Conservation (phyloP, 2,329 filamentous ascomycete species). For the Ceratocystis harringtonii region DNA sequence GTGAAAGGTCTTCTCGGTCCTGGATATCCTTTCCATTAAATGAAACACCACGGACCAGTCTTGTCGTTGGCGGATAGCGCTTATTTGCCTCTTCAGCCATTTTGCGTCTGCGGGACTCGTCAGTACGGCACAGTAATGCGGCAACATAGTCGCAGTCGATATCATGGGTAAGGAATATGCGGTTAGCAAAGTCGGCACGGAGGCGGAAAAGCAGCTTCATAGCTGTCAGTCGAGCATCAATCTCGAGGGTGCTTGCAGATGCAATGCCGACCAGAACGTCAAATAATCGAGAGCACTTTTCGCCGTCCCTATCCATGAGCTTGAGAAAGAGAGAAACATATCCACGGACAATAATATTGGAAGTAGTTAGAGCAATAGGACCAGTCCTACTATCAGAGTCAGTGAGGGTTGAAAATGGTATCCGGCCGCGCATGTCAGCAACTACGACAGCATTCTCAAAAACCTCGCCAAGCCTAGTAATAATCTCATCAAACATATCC, state of each 20-base stretch:
- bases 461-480: slow-evolving; percentile 17
- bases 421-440: slow-evolving; percentile 3
- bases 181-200: slow-evolving; percentile 65
- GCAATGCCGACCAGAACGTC: slow-evolving; percentile 49
- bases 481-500: slow-evolving; percentile 43
- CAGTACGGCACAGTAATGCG: slow-evolving; percentile 51
- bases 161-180: slow-evolving; percentile 54
- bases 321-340: slow-evolving; percentile 64
- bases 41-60: slow-evolving; percentile 37
- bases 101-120: slow-evolving; percentile 36
- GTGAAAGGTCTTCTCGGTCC: slow-evolving; percentile 27
- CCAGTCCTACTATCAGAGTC: slow-evolving; percentile 19
- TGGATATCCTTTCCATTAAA: slow-evolving; percentile 33
- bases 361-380: slow-evolving; percentile 33
- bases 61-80: slow-evolving; percentile 19
- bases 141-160: slow-evolving; percentile 63
- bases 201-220: slow-evolving; percentile 71
- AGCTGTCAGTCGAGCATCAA: slow-evolving; percentile 55
- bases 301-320: slow-evolving; percentile 49
- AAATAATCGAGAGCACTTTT: slow-evolving; percentile 49
- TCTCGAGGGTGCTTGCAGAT: slow-evolving; percentile 42
- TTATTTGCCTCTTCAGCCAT: slow-evolving; percentile 32
- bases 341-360: slow-evolving; percentile 56
- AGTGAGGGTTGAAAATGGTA: slow-evolving; percentile 20
- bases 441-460: slow-evolving; percentile 13